Base-by-base conservation (phyloP, 495 filamentous ascomycete species). In the Entonaema liquescens region DNA sequence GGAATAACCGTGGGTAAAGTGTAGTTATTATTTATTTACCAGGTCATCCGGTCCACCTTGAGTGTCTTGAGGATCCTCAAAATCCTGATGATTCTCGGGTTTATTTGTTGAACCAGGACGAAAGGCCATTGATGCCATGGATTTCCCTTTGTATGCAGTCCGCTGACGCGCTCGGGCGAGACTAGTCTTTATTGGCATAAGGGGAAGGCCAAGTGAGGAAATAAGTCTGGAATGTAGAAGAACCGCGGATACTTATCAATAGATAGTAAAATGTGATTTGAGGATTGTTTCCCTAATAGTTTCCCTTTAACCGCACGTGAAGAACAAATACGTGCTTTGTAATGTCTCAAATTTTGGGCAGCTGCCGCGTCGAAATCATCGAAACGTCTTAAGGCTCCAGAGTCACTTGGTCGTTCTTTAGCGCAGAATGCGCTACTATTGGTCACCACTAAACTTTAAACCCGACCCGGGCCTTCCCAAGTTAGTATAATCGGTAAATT, bases 171-270 rank as follows among this genome's bases (percentile, higher is more conserved):
- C 73, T 58, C 75, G 70, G 60, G 75, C 68, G 33, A 77, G 63
- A 31, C 70, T 74, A 47, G 73, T 77, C 63, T 72, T 77, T 65
- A 74, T 72, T 74, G 70, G 75, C 75, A 77, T 77, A 67, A 28
- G 67, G 66, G 58, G n/a, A n/a, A 56, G 33, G n/a, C 33, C 26
- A 42, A 58, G 13, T 54, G 60, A 57, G 67, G 29, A 36, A 36
- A 53, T n/a, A 23, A 47, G 28, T 57, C 23, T 61, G 70, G 55
- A 68, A 68, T 71, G 63, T 36, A 63, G 49, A 67, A 49, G 28
- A 31, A 26, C 25, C 23, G 13, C 49, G 49, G 8, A 60, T 67
- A 47, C 31, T 65, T 47, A 56, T 57, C 33, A 6, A 57, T 47
- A 9, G 19, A 47, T 23, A 13, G 31, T 9, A 33, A 47, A 47